Conservation (phyloP, 805 yeast genomes). For the Kodamaea hsintzibuensis region DNA sequence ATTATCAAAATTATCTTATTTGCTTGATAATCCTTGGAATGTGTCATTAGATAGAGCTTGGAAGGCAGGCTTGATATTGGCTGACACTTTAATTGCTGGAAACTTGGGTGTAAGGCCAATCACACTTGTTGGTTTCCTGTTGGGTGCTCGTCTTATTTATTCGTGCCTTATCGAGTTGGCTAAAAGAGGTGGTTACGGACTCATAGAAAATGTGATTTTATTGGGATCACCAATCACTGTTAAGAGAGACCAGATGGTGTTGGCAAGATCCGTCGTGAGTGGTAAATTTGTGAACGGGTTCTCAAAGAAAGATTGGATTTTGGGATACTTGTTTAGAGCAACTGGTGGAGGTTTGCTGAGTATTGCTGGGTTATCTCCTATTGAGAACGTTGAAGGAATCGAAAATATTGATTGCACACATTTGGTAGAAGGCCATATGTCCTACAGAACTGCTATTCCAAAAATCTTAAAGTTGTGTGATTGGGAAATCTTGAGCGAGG, state of each 20-base stretch:
- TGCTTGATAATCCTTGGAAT: conserved; percentile 96
- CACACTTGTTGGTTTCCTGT: conserved; percentile 87
- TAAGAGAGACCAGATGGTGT: conserved; percentile 70
- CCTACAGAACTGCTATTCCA: conserved; percentile 94
- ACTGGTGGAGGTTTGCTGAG: conserved; percentile 90
- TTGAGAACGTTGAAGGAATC: conserved; percentile 60
- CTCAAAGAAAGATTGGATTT: conserved; percentile 91
- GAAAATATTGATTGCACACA: conserved; percentile 90
- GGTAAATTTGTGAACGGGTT: conserved; percentile 90
- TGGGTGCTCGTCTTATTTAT: conserved; percentile 89
- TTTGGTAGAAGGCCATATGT: conserved; percentile 92
- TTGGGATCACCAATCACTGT: conserved; percentile 89
- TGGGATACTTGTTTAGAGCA: conserved; percentile 93
- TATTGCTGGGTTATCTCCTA: conserved; percentile 87
- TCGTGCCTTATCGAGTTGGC: conserved; percentile 88
- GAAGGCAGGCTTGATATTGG: conserved; percentile 89
- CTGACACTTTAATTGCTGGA: conserved; percentile 84
- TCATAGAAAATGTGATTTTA: conserved; percentile 82
- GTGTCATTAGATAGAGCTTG: conserved; percentile 96
- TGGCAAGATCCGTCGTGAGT: conserved; percentile 83
- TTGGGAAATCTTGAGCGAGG: conserved; percentile 84
- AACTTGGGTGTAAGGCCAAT: conserved; percentile 92
- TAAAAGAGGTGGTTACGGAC: conserved; percentile 79
- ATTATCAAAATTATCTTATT: conserved; percentile 81
- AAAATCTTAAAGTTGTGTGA: conserved; percentile 65